These are phyloP conservation scores for Lathyrus tuberosus DNA, from an alignment of 306 rosid species.

Conservation along the genomic window DNA sequence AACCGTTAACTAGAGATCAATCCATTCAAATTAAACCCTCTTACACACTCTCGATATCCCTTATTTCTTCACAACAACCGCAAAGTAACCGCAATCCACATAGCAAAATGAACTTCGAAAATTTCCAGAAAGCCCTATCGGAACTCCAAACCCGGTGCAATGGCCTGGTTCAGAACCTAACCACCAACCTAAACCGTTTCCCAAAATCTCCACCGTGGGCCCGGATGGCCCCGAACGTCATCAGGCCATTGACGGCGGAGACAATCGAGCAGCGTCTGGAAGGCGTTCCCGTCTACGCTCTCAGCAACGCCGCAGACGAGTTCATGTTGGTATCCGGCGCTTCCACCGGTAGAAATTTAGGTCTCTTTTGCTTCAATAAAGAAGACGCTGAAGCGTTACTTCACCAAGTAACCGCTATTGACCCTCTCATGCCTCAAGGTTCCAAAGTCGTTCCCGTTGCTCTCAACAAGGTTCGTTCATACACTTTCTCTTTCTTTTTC, in stretches of 20 bases:
- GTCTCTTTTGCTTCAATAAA: constrained; percentile 82
- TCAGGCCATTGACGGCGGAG: constrained; percentile 54
- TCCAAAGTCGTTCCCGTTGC: constrained; percentile 93
- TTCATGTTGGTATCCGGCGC: constrained; percentile 80
- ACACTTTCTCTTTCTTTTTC: too few species aligned
- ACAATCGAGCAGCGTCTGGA: constrained; percentile 79
- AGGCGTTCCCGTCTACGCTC: constrained; percentile 92
- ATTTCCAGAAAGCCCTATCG: constrained; percentile 37
- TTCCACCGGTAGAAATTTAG: constrained; percentile 63
- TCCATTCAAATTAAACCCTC: too few species aligned
- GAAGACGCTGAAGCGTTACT: constrained; percentile 87
- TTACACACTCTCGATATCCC: neutral
- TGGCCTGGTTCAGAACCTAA: constrained; percentile 2
- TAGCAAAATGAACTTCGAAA: constrained; percentile 33
- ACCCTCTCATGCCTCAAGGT: constrained; percentile 62
- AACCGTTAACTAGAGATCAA: too few species aligned
- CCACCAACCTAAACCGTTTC: constrained; percentile 9
- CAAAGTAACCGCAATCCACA: neutral
- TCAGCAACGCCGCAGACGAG: constrained; percentile 78
- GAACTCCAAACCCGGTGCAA: constrained; percentile 30
- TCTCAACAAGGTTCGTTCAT: constrained; percentile 63
- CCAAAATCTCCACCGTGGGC: constrained; percentile 51
- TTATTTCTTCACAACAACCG: neutral
- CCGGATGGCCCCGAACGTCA: constrained; percentile 45
- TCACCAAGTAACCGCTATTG: constrained; percentile 60